Conservation (phyloP, 768 basidiomycete species). For the Xerocomellus intermedius region DNA sequence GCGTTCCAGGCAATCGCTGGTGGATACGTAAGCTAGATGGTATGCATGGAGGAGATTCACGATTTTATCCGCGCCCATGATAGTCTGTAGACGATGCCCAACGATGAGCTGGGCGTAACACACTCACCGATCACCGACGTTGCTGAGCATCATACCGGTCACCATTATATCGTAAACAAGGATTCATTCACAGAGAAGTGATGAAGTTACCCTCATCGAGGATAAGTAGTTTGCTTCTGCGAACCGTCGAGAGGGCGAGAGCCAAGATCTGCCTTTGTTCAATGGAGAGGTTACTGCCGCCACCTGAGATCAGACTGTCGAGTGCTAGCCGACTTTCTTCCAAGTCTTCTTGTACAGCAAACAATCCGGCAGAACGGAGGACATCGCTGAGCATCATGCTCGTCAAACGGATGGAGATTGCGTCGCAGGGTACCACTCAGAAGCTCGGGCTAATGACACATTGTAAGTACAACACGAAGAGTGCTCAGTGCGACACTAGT, state of each 20-base stretch:
- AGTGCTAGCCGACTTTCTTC: slow-evolving; percentile 41
- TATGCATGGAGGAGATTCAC: slow-evolving; percentile 25
- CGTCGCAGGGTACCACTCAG: too few relatives aligned
- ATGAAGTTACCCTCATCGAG: slow-evolving; percentile 48
- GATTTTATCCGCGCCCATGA: slow-evolving; percentile 63
- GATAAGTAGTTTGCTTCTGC: slow-evolving; percentile 56
- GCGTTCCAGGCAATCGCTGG: background rate
- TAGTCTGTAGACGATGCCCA: slow-evolving; percentile 56
- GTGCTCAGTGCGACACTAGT: too few relatives aligned
- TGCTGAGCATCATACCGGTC: slow-evolving; percentile 31
- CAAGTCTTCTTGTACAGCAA: slow-evolving; percentile 37
- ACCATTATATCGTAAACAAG: background rate
- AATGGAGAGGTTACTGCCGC: slow-evolving; percentile 51
- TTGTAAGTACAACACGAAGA: too few relatives aligned
- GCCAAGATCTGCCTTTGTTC: slow-evolving; percentile 62
- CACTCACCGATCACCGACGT: slow-evolving; percentile 44
- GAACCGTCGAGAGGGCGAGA: slow-evolving; percentile 56
- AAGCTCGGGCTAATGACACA: too few relatives aligned
- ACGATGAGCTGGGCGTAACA: slow-evolving; percentile 47
- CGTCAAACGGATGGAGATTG: too few relatives aligned
- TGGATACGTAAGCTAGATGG: background rate
- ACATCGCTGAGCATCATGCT: too few relatives aligned
- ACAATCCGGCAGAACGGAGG: slow-evolving; percentile 48
- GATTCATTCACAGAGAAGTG: background rate
- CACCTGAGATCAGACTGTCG: slow-evolving; percentile 44